phyloP scores from a whole-genome alignment of 1,284 basidiomycete genomes.

The Tetrapyrgos nigripes region DNA sequence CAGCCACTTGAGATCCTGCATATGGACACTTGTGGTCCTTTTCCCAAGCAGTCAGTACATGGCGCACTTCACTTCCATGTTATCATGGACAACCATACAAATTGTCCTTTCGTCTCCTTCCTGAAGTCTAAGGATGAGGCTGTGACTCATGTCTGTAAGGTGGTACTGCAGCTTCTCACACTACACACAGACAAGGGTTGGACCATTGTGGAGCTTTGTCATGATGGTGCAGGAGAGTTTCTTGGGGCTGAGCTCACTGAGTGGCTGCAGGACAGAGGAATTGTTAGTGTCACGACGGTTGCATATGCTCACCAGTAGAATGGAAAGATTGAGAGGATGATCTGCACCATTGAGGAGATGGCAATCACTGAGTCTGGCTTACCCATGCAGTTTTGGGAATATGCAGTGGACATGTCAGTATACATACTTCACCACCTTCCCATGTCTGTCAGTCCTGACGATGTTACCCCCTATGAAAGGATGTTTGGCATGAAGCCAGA shows the following conservation, averaged over 20 bases:
- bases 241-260: not conserved
- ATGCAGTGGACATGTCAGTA: slow-evolving; percentile 23
- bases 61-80: not conserved
- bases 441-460: slow-evolving; percentile 8
- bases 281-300: not conserved
- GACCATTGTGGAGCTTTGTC: not conserved
- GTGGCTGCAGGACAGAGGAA: not conserved
- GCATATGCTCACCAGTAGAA: slow-evolving; percentile 38
- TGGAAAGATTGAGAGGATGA: slow-evolving; percentile 38
- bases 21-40: slow-evolving; percentile 12
- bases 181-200: not conserved
- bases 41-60: not conserved
- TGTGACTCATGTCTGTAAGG: not conserved
- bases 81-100: slow-evolving; percentile 5
- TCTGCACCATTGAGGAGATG: slow-evolving; percentile 34
- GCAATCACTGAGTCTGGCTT: slow-evolving; percentile 31
- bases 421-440: slow-evolving; percentile 28
- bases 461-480: slow-evolving; percentile 31
- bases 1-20: slow-evolving; percentile 6
- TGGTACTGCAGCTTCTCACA: not conserved
- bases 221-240: slow-evolving; percentile 2
- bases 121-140: not conserved
- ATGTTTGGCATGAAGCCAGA: slow-evolving; percentile 30
- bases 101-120: not conserved
- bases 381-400: slow-evolving; percentile 27